Evolutionary conservation across 805 yeast species (phyloP).

Genomic region (Starmerella lactis-condensi): DNA sequence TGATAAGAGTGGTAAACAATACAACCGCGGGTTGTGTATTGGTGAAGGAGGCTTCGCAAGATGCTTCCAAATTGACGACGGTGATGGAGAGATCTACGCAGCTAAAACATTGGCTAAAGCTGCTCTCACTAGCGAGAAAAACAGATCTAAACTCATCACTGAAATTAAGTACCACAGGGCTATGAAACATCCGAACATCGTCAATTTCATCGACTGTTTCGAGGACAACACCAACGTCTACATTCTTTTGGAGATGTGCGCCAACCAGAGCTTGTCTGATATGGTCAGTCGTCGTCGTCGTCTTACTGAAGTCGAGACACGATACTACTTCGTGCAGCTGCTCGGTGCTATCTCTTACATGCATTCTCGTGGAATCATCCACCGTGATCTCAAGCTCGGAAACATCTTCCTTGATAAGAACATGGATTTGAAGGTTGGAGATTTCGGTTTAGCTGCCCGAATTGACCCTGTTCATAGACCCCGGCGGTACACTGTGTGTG

Average conservation of each 20-base stretch:
- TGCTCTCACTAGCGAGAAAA: conserved; percentile 76
- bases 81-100: conserved; percentile 66
- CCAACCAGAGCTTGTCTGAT: conserved; percentile 88
- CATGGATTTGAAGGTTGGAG: conserved; percentile 92
- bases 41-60: conserved; percentile 99
- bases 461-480: conserved; percentile 50
- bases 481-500: conserved; percentile 85
- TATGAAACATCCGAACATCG: conserved; percentile 75
- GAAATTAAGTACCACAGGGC: conserved; percentile 91
- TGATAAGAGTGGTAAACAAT: conserved; percentile 71
- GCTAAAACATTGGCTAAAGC: conserved; percentile 97
- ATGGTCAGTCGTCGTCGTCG: conserved; percentile 64
- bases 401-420: conserved; percentile 85
- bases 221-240: conserved; percentile 93
- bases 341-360: conserved; percentile 86
- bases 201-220: conserved; percentile 85
- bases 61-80: conserved; percentile 91
- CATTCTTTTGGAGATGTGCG: conserved; percentile 82
- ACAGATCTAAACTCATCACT: conserved; percentile 56
- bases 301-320: conserved; percentile 81
- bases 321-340: conserved; percentile 76
- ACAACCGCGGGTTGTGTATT: conserved; percentile 70
- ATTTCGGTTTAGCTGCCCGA: conserved; percentile 96
- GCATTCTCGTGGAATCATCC: conserved; percentile 82
- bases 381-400: conserved; percentile 89